Conservation (phyloP, 2,329 filamentous ascomycete genomes). For the Arthroderma sp. region DNA sequence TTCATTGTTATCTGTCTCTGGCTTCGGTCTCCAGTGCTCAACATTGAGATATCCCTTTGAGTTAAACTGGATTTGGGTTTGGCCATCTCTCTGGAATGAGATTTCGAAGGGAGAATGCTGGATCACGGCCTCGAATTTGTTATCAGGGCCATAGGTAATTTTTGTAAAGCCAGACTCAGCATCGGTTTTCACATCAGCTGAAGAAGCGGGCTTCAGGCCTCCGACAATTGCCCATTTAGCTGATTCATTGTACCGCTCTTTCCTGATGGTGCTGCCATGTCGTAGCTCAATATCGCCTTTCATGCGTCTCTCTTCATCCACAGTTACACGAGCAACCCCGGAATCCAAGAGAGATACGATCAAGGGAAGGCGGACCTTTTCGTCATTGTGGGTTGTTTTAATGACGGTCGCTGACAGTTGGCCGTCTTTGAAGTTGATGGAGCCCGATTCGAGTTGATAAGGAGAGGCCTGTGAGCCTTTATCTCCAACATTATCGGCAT, state of each 20-base stretch:
- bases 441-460: slow-evolving; percentile 60
- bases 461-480: slow-evolving; percentile 63
- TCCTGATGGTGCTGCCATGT: slow-evolving; percentile 69
- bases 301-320: slow-evolving; percentile 83
- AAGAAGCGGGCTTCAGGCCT: slow-evolving; percentile 57
- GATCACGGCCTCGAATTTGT: slow-evolving; percentile 70
- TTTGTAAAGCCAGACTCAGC: slow-evolving; percentile 54
- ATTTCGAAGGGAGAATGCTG: slow-evolving; percentile 70
- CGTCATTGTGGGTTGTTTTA: slow-evolving; percentile 58
- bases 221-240: slow-evolving; percentile 78
- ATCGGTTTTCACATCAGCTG: slow-evolving; percentile 54
- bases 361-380: slow-evolving; percentile 63
- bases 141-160: slow-evolving; percentile 64
- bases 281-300: slow-evolving; percentile 81
- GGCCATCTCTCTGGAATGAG: slow-evolving; percentile 73
- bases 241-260: slow-evolving; percentile 89
- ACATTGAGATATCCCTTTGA: slow-evolving; percentile 80
- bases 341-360: slow-evolving; percentile 81
- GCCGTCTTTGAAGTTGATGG: slow-evolving; percentile 64
- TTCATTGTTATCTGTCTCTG: slow-evolving; percentile 23
- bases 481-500: slow-evolving; percentile 62
- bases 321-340: slow-evolving; percentile 69
- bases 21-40: slow-evolving; percentile 87
- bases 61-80: slow-evolving; percentile 76
- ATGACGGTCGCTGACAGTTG: slow-evolving; percentile 67